Conservation (phyloP, 1,139 yeast genomes). For the Pichia sp. region DNA sequence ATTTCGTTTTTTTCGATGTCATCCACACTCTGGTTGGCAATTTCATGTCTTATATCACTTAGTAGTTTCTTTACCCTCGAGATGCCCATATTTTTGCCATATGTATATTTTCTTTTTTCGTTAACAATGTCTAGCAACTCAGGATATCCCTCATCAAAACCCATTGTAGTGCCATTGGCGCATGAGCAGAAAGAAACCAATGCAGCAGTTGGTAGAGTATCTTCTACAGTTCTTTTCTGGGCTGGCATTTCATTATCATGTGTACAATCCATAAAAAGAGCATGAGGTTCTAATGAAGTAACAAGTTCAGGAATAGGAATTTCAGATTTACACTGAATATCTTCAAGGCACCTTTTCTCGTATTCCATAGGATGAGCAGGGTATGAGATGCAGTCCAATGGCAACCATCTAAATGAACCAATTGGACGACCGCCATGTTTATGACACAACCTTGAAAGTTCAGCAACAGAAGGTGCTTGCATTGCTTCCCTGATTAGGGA, state of each 20-base stretch:
- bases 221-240: conserved; percentile 89
- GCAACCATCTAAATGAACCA: conserved; percentile 80
- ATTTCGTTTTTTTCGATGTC: conserved; percentile 75
- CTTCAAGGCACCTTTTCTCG: conserved; percentile 22
- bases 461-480: conserved; percentile 91
- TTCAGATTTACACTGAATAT: conserved; percentile 42
- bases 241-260: conserved; percentile 91
- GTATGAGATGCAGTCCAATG: conserved; percentile 66
- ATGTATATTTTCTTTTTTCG: conserved; percentile 64
- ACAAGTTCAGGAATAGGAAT: conserved; percentile 62
- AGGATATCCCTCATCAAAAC: conserved; percentile 91
- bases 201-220: conserved; percentile 92
- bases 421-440: conserved; percentile 93
- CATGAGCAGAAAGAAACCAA: conserved; percentile 89
- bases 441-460: conserved; percentile 80
- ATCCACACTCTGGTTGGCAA: conserved; percentile 64
- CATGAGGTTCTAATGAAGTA: conserved; percentile 74
- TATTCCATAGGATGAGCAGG: conserved; percentile 48
- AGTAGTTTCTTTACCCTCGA: conserved; percentile 62
- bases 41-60: conserved; percentile 51
- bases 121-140: conserved; percentile 73
- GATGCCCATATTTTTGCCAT: conserved; percentile 76
- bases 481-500: conserved; percentile 92
- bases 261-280: conserved; percentile 95
- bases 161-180: conserved; percentile 92